Base-by-base conservation (phyloP, 306 rosid species). In the Senna siamea region DNA sequence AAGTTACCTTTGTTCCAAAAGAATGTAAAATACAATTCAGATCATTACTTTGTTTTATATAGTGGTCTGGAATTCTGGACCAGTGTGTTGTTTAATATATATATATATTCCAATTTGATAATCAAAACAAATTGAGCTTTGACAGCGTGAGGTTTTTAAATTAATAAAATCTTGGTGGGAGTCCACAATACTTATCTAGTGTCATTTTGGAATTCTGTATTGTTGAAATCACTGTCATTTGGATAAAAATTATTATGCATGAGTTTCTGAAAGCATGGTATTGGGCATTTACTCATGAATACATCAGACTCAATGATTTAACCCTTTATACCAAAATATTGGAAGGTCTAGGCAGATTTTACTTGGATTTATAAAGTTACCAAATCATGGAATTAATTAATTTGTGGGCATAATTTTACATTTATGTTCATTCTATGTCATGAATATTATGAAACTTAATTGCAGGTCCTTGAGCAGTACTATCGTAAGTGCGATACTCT, bases 381-480 rank as follows among this genome's bases (percentile, higher is more conserved):
- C 15, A 65, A 17, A 10, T 30, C 7, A 22, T 66, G 26, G 44
- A 12, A 32, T 70, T 48, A 71, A 69, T 55, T 14, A 63, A 67
- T 43, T 70, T 11, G 2, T 35, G 35, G 6, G 61, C 32, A 7
- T 54, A 26, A 14, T 44, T 15, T 66, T 28, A 37, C 14, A 52
- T 51, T 11, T 53, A 35, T 76, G 52, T 60, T 60, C 47, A 30
- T 70, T 58, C 18, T 53, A 14, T 77, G 59, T 60, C 40, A 62
- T 43, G 58, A 48, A 72, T 59, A 64, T 63, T 28, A 19, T 48
- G 53, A 41, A 13, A 69, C 26, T 35, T 28, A 46, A 41, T 13
- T 77, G 87, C 85, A 88, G 96, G 80, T 73, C 59, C 67, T 77
- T 76, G 66, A 76, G 65, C 81, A 73, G 69, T 52, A 46, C 43